A percentile compares a stretch with the other conserved stretches of the same genome.
Conservation (phyloP, 495 filamentous ascomycete genomes). For the Xylaria flabelliformis region DNA sequence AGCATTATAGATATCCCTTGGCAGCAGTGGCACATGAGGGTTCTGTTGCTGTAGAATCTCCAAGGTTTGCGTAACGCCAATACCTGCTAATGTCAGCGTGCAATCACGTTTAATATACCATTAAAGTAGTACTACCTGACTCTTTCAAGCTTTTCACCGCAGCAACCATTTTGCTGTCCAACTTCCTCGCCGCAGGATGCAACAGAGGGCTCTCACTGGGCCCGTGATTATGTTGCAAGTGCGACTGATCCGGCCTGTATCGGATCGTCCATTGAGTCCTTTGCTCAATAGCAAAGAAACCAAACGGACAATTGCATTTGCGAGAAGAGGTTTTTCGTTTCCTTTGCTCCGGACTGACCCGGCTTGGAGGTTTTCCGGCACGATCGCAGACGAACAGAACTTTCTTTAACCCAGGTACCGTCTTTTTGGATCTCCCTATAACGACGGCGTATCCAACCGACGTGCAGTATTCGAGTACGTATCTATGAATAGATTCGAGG, state of each 20-base stretch:
- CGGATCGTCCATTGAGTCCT: slow-evolving; percentile 63
- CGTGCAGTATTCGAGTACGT: slow-evolving; percentile 59
- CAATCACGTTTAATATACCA: not conserved
- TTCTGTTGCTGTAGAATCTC: slow-evolving; percentile 63
- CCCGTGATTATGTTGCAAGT: slow-evolving; percentile 61
- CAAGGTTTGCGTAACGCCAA: slow-evolving; percentile 61
- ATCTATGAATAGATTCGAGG: slow-evolving; percentile 60
- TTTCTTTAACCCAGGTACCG: slow-evolving; percentile 62
- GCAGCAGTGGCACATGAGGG: slow-evolving; percentile 59
- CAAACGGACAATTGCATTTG: slow-evolving; percentile 64
- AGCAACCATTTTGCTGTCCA: slow-evolving; percentile 64
- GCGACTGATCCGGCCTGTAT: slow-evolving; percentile 56
- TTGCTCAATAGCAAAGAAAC: slow-evolving; percentile 64
- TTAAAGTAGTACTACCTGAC: slow-evolving; percentile 48
- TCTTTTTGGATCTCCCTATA: slow-evolving; percentile 64
- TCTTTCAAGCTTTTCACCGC: slow-evolving; percentile 63
- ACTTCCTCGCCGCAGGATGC: slow-evolving; percentile 62
- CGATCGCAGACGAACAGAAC: slow-evolving; percentile 65
- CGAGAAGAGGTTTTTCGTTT: slow-evolving; percentile 63
- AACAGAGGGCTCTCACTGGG: slow-evolving; percentile 62
- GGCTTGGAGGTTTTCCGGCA: slow-evolving; percentile 59
- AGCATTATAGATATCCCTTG: slow-evolving; percentile 64
- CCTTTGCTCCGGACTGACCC: slow-evolving; percentile 58
- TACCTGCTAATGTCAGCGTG: slow-evolving; percentile 49
- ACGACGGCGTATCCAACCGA: slow-evolving; percentile 65